Base-by-base conservation (phyloP, 192 early-diverging fungal species). In the Linnemannia hyalina region DNA sequence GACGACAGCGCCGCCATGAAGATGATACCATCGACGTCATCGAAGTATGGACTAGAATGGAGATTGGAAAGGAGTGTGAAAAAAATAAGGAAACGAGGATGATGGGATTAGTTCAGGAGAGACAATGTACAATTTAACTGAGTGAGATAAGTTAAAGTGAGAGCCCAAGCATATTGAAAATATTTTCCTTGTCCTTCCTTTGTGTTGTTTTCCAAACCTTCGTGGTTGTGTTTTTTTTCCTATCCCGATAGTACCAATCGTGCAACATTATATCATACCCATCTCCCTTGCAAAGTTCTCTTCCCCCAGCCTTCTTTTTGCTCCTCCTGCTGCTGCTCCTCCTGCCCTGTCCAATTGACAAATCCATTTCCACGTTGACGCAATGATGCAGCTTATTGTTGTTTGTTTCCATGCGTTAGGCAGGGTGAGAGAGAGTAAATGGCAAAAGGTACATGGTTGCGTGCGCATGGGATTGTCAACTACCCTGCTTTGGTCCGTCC, bases 1-100 rank as follows among this genome's bases (percentile, higher is more conserved):
- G 93, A 89, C 22, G 92, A 92, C 49, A 95, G 86, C 4, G 93
- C 93, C 9, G 91, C 91, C 81, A 95, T 85, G 79, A 93, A 95
- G 68, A 95, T 95, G 68, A 95, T 94, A 32, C 92, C 91, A 69
- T 92, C 90, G 29, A 90, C 89, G 80, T 95, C 94, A 83, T 95
- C 94, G 87, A 95, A 95, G 77, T 93, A 95, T 20, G 94, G 90
- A 10, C 89, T 88, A 82, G 13, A 52, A 83, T 46, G 44, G 42
- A 46, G 1, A 47, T 54, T 42, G 10, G 23, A 42, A 10, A n/a
- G 20, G 10, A 55, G 35, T 36, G 10, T 41, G 40, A 42, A 57
- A 52, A 69, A 41, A 40, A 36, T 49, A n/a, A 38, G 7, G 26
- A 70, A 32, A 35, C 36, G 46, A 68, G 49, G 23, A 77, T 40